phyloP scores from a whole-genome alignment of 805 yeast genomes.

The Yarrowia alimentaria region DNA sequence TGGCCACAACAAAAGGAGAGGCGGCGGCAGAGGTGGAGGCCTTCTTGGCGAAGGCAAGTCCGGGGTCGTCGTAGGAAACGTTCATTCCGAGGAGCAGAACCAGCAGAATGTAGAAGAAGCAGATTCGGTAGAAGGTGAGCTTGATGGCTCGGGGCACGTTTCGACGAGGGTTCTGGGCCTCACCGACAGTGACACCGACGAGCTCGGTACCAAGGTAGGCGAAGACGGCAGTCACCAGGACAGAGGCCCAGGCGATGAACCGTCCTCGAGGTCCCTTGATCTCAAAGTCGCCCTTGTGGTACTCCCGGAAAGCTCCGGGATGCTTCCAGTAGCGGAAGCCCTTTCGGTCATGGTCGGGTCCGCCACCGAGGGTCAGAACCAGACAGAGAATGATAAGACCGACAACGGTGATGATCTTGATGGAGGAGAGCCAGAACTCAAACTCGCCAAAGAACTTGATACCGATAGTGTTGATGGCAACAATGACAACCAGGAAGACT shows the following conservation, averaged over 20 bases:
- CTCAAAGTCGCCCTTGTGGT: slow-evolving; percentile 43
- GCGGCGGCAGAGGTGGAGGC: slow-evolving; percentile 59
- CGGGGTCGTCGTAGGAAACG: slow-evolving; percentile 58
- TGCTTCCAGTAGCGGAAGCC: slow-evolving; percentile 69
- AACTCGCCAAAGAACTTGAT: slow-evolving; percentile 54
- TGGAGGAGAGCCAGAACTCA: slow-evolving; percentile 49
- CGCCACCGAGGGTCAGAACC: slow-evolving; percentile 70
- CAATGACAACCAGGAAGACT: slow-evolving; percentile 50
- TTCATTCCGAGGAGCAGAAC: slow-evolving; percentile 65
- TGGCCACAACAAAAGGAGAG: slow-evolving; percentile 83
- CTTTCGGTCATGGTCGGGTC: slow-evolving; percentile 67
- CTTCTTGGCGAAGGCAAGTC: slow-evolving; percentile 46
- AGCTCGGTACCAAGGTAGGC: slow-evolving; percentile 70
- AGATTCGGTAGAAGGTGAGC: slow-evolving; percentile 66
- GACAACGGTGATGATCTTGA: slow-evolving; percentile 60
- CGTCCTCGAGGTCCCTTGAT: slow-evolving; percentile 51
- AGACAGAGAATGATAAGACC: slow-evolving; percentile 66
- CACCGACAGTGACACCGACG: slow-evolving; percentile 72
- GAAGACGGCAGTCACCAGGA: slow-evolving; percentile 63
- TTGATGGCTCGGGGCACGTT: slow-evolving; percentile 70
- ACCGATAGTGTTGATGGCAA: slow-evolving; percentile 51
- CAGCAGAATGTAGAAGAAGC: slow-evolving; percentile 59
- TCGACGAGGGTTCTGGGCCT: slow-evolving; percentile 65
- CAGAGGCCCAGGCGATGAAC: slow-evolving; percentile 61
- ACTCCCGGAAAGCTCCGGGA: slow-evolving; percentile 62